Base-by-base conservation (phyloP, 129 eudicot genomes). In the Rutidosis leptorrhynchoides region DNA sequence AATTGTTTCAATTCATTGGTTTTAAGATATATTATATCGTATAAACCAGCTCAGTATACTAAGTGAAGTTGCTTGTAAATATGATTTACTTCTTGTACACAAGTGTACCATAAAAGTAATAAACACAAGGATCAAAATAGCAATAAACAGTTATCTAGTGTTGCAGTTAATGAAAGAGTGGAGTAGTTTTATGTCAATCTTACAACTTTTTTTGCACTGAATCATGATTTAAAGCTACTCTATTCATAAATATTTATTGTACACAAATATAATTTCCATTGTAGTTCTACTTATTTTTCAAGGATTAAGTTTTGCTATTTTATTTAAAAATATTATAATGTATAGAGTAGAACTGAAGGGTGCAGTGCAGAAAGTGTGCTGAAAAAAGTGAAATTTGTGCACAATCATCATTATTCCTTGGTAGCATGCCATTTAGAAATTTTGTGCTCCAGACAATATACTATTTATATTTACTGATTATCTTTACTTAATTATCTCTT, bases 331-430 rank as follows among this genome's bases (percentile, higher is more conserved):
- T 12, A 24, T 26, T 10, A 1, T 1, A 17, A n/a, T 46, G 46
- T 46, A 7, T 25, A 46, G 26, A 27, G 58, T 56, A 14, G 29
- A 17, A 49, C 60, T 67, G 46, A 67, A 56, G 65, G 45, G 55
- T 29, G 37, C 74, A 69, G 55, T 29, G 37, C 74, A 69, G 74
- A 69, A 57, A 17, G 12, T 69, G 65, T 45, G 65, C 42, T 69
- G 65, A 21, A 56, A 69, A 69, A 69, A 64, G 65, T 24, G 74
- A 69, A 59, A 56, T 54, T 37, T 46, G 57, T 69, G 37, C 60
- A 46, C 46, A 67, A 68, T 51, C 55, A 68, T 68, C 64, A 68
- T 68, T 28, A n/a, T n/a, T 35, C 55, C 54, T 55, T 23, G 9
- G 37, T 55, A 55, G 73, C 74, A 69, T 69, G 74, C 74, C 74